Conservation (phyloP, 306 rosid species). For the Ceratonia siliqua region DNA sequence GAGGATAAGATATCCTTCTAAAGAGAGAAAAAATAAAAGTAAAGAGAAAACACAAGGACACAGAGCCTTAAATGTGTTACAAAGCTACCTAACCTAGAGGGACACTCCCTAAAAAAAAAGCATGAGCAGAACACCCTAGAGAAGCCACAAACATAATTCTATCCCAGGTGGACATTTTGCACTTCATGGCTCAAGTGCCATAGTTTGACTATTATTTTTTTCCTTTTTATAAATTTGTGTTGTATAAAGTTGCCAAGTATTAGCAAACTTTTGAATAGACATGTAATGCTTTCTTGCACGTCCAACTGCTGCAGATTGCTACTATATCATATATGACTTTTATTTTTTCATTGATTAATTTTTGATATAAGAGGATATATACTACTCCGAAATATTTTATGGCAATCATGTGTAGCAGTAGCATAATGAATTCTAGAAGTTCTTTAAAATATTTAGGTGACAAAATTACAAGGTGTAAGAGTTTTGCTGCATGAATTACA, state of each 20-base stretch:
- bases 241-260: background rate
- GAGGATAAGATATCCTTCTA: background rate
- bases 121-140: background rate
- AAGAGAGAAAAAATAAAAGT: background rate
- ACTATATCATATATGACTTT: constrained; percentile 9
- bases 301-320: background rate
- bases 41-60: background rate
- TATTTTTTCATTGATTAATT: background rate
- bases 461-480: background rate
- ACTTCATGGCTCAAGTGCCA: background rate
- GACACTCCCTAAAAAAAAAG: background rate
- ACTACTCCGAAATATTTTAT: background rate
- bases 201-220: background rate
- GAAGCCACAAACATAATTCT: background rate
- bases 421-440: background rate
- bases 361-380: background rate
- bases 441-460: background rate
- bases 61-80: background rate
- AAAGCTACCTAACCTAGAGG: background rate
- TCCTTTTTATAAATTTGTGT: background rate
- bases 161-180: background rate
- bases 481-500: background rate
- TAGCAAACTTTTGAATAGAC: background rate
- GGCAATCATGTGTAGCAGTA: background rate
- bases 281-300: background rate